Base-by-base conservation (phyloP, 345 rosid genomes). In the Turritis glabra region DNA sequence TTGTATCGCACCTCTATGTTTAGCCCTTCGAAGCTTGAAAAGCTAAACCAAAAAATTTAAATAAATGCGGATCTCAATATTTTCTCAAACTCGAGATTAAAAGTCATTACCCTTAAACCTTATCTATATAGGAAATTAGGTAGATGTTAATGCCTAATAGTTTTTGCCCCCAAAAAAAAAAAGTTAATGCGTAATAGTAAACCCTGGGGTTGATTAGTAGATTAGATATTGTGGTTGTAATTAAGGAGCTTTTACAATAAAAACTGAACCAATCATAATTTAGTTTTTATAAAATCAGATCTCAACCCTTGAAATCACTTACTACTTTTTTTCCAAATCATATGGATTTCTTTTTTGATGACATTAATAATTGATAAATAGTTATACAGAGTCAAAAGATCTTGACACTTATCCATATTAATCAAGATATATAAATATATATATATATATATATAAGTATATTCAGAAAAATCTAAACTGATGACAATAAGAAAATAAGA, bases 11-110 rank as follows among this genome's bases (percentile, higher is more conserved):
- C 32, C 23, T 18, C 1, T 64, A 52, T 15, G 13, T 47, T 22
- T 58, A 59, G 40, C 51, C 40, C 52, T 38, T 37, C 52, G 30
- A 57, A 74, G 59, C 29, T 56, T 33, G 32, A 58, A 48, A 12
- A 46, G 51, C 25, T 64, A 57, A 41, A 25, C 41, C 15, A 33
- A 27, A 41, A 64, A 66, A 75, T 51, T 75, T 69, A 75, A 59
- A 38, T 11, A 0, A 58, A 29, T 58, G 72, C 32, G 19, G 10
- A 57, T 74, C 44, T 48, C 66, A 33, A 74, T 41, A 32, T 15
- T 57, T 58, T 48, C 23, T 47, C 8, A 37, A 47, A 38, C 67
- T 67, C 78, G 62, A 56, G 66, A 56, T 13, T 51, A 57, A 37
- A 6, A 57, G 66, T 59, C 12, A 26, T 29, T 48, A 50, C 50